Evolutionary conservation across 2,329 filamentous ascomycete species (phyloP).

Genomic region (Apiospora koreana): DNA sequence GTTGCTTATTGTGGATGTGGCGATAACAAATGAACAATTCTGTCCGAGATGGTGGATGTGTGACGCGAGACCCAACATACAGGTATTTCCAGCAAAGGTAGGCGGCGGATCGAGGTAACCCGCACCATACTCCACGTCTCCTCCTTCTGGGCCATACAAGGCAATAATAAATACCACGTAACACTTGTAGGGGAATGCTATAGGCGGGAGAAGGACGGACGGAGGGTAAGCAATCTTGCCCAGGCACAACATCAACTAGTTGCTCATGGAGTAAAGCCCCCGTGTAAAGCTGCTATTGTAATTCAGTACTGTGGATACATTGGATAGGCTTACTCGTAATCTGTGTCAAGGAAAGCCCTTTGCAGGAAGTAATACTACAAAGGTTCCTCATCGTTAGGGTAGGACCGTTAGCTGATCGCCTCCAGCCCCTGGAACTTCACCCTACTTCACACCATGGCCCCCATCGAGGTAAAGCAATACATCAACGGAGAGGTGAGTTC

Average conservation of each 20-base stretch:
- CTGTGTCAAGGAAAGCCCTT: background rate
- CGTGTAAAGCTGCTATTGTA: background rate
- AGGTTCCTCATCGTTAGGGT: background rate
- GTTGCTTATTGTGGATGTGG: background rate
- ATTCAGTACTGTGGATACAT: background rate
- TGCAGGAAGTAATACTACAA: background rate
- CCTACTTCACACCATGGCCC: slow-evolving; percentile 14
- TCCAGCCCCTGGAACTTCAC: background rate
- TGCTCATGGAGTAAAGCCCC: background rate
- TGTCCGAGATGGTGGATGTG: background rate
- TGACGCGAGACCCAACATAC: background rate
- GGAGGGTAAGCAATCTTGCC: background rate
- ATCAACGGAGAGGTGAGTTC: slow-evolving; percentile 20
- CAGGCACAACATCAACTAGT: background rate
- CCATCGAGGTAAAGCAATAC: slow-evolving; percentile 18
- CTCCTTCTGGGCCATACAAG: background rate
- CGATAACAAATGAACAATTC: background rate
- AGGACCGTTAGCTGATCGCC: background rate
- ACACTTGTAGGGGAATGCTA: background rate
- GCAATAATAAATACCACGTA: background rate
- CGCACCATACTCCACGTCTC: background rate
- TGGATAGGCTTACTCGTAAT: background rate
- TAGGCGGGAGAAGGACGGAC: background rate
- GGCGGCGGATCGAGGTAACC: background rate
- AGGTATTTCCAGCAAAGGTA: background rate